Evolutionary conservation across 192 early-diverging fungal species (phyloP), one percentile per base, ranked within the genome.

Genomic region (Coemansia erecta): DNA sequence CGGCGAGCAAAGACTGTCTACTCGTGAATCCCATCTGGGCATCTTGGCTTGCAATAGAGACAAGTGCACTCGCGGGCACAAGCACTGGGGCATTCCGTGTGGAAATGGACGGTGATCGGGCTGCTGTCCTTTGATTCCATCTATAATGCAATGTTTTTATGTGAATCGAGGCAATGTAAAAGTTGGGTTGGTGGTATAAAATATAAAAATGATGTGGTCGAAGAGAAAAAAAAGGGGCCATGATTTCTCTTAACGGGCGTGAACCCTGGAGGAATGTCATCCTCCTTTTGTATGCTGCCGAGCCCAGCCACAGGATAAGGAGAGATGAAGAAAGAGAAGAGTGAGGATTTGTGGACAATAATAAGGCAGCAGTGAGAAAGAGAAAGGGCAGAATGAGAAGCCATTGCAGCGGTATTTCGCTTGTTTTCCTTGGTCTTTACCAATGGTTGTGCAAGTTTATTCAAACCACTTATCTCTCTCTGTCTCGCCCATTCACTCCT

Each of bases 21-120:
- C 7, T 31, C 31, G 14, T n/a, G 5, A 37, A 8, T 31, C 7
- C 51, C 33, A 12, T 53, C 51, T 37, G 35, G 31, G 18, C 31
- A 53, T 39, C 33, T 53, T 17, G 51, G 60, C 31, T 55, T 53
- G 53, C 61, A 63, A 40, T 51, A 63, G 4, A 51, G 41, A 40
- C 61, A 63, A 39, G 53, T 46, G 21, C 61, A 63, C 46, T 63
- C 52, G 19, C 61, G 61, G 11, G 17, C 21, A 17, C 61, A 63
- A 19, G 21, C 40, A 41, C 13, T 41, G 2, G 60, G 26, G 17
- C 26, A 12, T n/a, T 26, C 39, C 60, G 47, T 60, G 26, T 5
- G 24, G 8, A 24, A 44, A 13, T 17, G 13, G 12, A 14, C 2
- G 8, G 7, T 31, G 42, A 44, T 18, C 42, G 42, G 42, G 12